Evolutionary conservation across 306 rosid genomes (phyloP), one percentile per base, ranked within the genome.

Genomic region (Vachellia collinsii): DNA sequence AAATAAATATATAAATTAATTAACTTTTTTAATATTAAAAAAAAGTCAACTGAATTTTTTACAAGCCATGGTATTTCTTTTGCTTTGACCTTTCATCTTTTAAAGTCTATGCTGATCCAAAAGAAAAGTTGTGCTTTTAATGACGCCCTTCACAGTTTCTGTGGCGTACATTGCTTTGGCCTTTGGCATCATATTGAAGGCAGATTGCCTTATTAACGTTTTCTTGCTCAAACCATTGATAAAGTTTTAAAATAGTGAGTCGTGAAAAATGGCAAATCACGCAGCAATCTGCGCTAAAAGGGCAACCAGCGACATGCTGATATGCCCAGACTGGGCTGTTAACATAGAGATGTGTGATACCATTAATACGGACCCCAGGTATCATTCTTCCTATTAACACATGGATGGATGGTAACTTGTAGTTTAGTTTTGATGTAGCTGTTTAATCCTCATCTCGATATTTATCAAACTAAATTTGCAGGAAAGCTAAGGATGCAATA

Each of bases 401-500:
- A 5, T 44, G 13, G n/a, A 61, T 80, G 69, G 39, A 59, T 34
- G 48, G 17, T 36, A 39, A n/a, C 6, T 47, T 69, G 51, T n/a
- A 6, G 66, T 77, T 59, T 70, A 5, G 74, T 64, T 80, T 82
- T 77, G 82, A 46, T 66, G 38, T 70, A 29, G 48, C 37, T 79
- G 62, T 38, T 79, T 19, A 13, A 16, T 75, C 43, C 6, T 66
- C 70, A 20, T 66, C 73, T 19, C 37, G 20, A 23, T n/a, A n/a
- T n/a, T n/a, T n/a, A n/a, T 77, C 51, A 68, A 53, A 72, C 77
- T 71, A 67, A 73, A 78, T 83, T 81, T 91, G 82, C 89, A 95
- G 99, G 94, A 97, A 95, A 87, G 94, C 98, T 43, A 95, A 93
- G 86, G 99, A 93, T 77, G 98, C 98, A 62, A 82, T 95, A 81